Base-by-base conservation (phyloP, 129 eudicot genomes). In the Artemisia annua region DNA sequence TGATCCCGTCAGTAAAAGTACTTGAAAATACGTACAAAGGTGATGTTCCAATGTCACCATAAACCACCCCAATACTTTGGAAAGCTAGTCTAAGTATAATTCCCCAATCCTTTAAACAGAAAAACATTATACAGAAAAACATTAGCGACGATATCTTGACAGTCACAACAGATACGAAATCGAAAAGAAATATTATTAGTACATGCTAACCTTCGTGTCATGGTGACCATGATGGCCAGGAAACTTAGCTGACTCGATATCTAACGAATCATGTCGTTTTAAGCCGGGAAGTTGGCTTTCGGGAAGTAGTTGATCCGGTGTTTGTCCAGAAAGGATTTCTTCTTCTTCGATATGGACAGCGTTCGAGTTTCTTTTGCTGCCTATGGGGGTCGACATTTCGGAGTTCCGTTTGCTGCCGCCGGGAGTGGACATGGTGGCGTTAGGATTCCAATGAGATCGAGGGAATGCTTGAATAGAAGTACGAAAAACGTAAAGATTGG, bases 291-390 rank as follows among this genome's bases (percentile, higher is more conserved):
- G 49, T 51, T 69, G 46, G 10, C 10, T 39, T 7, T 39, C 11
- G 11, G 46, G 46, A 39, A 39, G 46, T 39, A 7, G 46, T 39
- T 39, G 46, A 39, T 7, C 46, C 0, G 46, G 46, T 39, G 46
- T 39, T 39, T 39, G 46, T 39, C 46, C 46, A 7, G 46, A 39
- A 39, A 39, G 10, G 11, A 39, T 39, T 39, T 39, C 46, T 6
- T 35, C 46, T 39, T 39, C 11, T 39, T 39, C 46, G 46, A 39
- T 39, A 39, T 39, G 2, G 11, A 39, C 11, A 8, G 10, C 35
- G 22, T 52, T 69, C 12, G 81, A 77, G 70, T 61, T 43, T 18
- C 68, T 16, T 18, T 10, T 64, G 72, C 82, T 78, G 54, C 68
- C 73, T 5, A 66, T 72, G 16, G 77, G 60, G 15, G 72, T 78